Base-by-base conservation (phyloP, 345 rosid species). In the Corchorus capsularis region DNA sequence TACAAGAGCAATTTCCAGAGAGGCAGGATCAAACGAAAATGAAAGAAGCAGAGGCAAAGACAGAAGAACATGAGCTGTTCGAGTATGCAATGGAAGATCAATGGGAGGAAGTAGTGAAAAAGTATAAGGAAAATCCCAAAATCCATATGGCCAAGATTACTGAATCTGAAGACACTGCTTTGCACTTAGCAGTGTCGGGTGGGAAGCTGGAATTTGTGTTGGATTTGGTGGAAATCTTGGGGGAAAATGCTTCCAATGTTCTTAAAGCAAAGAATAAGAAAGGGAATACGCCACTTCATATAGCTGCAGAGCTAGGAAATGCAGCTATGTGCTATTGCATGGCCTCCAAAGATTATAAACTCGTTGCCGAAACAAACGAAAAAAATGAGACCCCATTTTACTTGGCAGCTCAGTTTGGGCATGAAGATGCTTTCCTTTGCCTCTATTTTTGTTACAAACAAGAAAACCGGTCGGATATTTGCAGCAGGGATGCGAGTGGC, bases 311-410 rank as follows among this genome's bases (percentile, higher is more conserved):
- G 72, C 61, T 75, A 49, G 83, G 83, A 3, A 59, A 75, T 49
- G 79, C 53, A 4, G 49, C 15, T 2, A 80, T 80, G 66, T 80
- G 83, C 20, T 47, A 72, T 37, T 71, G 55, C 69, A 59, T 76
- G 32, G 79, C 83, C 41, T n/a, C 55, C 4, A 72, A 55, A 46
- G 20, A 57, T 64, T 13, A 56, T 0, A 10, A 4, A 0, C 70
- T 76, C 39, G 35, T 73, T 17, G 35, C 59, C 22, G 52, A 22
- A 27, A 47, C 14, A 8, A 81, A 68, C 52, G 6, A 9, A 0
- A 75, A 73, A 22, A n/a, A 27, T 16, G 83, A 81, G 45, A 72
- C 80, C 32, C 83, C 83, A 37, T 73, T 81, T 43, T 77, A 57
- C 64, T 35, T 66, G 39, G 68, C 83, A 50, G 80, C 80, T 62